Percentiles rank a stretch among this genome's conserved stretches.
phyloP scores from a whole-genome alignment of 129 eudicot genomes.

The Arctium lappa region DNA sequence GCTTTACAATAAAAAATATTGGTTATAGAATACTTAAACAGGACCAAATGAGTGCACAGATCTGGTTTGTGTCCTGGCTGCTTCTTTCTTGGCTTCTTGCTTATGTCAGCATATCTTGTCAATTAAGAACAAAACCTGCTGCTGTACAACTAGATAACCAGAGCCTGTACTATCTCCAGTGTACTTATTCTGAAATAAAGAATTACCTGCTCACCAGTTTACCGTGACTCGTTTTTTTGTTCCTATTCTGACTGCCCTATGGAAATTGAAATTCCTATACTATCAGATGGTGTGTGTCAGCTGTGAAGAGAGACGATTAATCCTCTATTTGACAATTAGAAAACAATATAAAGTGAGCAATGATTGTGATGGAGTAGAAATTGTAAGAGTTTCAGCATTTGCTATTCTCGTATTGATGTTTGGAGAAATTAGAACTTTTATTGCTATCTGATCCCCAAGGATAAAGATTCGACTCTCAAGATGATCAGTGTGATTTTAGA shows the following conservation, averaged over 20 bases:
- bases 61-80: neutral
- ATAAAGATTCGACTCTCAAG: neutral
- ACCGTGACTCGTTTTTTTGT: neutral
- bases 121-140: neutral
- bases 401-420: neutral
- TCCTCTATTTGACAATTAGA: neutral
- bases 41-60: neutral
- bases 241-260: neutral
- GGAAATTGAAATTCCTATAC: neutral
- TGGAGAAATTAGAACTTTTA: neutral
- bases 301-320: neutral
- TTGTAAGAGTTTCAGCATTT: neutral
- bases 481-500: slow-evolving; percentile 1
- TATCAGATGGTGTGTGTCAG: neutral
- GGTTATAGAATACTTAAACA: neutral
- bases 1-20: neutral
- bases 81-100: neutral
- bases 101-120: neutral
- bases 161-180: neutral
- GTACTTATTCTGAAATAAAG: neutral
- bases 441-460: slow-evolving; percentile 5
- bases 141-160: neutral
- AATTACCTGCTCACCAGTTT: neutral
- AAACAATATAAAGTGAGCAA: neutral
- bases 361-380: neutral